These are phyloP conservation scores for Schoenoplectus tabernaemontani DNA, from an alignment of 202 grass and related monocot species.

Conservation along the genomic window DNA sequence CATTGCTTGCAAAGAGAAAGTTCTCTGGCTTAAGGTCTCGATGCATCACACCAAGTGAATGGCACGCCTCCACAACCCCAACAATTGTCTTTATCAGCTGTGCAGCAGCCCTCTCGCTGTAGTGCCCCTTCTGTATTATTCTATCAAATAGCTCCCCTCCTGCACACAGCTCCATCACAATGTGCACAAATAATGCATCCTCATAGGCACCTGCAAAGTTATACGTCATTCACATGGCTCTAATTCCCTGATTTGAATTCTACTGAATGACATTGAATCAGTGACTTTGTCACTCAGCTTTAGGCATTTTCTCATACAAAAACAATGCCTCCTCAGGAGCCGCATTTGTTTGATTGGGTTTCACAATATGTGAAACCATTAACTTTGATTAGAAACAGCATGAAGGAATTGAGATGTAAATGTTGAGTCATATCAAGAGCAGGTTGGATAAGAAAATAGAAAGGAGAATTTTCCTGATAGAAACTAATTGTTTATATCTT, in stretches of 20 bases:
- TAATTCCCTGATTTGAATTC: background rate
- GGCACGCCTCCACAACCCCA: constrained; percentile 54
- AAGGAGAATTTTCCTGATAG: background rate
- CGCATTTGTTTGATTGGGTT: background rate
- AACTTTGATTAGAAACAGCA: background rate
- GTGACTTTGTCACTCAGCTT: background rate
- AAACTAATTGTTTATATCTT: background rate
- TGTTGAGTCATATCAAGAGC: background rate
- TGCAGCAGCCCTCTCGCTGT: constrained; percentile 60
- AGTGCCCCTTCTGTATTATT: constrained; percentile 60
- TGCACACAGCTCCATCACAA: constrained; percentile 71
- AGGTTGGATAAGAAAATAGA: background rate
- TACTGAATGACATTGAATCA: background rate
- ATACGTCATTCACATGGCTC: background rate
- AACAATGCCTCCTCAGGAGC: background rate
- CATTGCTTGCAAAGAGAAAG: constrained; percentile 48
- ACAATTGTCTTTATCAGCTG: constrained; percentile 54
- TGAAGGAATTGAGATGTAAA: background rate
- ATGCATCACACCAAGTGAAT: constrained; percentile 76
- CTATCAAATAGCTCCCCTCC: constrained; percentile 71
- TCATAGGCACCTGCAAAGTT: constrained; percentile 37
- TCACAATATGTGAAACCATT: background rate
- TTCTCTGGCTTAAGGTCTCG: constrained; percentile 75
- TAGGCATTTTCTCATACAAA: background rate
- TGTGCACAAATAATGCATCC: constrained; percentile 57